These are phyloP conservation scores for Allodekkera sacchari DNA, from an alignment of 805 yeast species.

Conservation along the genomic window DNA sequence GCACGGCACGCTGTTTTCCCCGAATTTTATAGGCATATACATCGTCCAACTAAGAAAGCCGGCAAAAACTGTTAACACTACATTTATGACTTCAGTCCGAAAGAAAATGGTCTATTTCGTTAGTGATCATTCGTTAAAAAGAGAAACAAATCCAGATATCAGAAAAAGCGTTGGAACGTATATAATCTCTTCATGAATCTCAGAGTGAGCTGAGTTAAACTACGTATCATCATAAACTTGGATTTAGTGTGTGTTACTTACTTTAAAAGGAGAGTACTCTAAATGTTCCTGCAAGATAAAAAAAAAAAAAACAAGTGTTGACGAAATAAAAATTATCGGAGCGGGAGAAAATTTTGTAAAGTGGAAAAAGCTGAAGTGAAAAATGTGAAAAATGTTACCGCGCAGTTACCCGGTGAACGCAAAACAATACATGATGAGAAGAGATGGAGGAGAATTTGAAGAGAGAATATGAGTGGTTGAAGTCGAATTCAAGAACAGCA, in stretches of 20 bases:
- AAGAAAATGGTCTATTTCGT: no score
- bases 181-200: conserved; percentile 43
- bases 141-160: no score
- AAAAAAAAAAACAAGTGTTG: not conserved
- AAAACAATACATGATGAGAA: not conserved
- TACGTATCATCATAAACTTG: conserved; percentile 39
- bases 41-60: no score
- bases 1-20: no score
- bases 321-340: not conserved
- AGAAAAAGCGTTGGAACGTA: conserved; percentile 36
- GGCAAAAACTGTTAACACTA: no score
- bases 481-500: conserved; percentile 8
- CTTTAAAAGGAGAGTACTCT: not conserved
- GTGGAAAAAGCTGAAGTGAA: conserved; percentile 3
- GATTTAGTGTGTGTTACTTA: not conserved
- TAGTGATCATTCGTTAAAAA: no score
- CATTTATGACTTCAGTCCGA: no score
- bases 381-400: not conserved
- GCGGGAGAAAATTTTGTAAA: not conserved
- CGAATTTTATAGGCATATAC: no score
- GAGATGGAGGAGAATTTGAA: not conserved
- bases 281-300: not conserved
- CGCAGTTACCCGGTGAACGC: not conserved
- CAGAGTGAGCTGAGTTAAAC: conserved; percentile 52
- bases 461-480: conserved; percentile 12